Evolutionary conservation across 2,329 filamentous ascomycete genomes (phyloP), one percentile per base, ranked within the genome.

Genomic region (Paecilomyces fulvus): DNA sequence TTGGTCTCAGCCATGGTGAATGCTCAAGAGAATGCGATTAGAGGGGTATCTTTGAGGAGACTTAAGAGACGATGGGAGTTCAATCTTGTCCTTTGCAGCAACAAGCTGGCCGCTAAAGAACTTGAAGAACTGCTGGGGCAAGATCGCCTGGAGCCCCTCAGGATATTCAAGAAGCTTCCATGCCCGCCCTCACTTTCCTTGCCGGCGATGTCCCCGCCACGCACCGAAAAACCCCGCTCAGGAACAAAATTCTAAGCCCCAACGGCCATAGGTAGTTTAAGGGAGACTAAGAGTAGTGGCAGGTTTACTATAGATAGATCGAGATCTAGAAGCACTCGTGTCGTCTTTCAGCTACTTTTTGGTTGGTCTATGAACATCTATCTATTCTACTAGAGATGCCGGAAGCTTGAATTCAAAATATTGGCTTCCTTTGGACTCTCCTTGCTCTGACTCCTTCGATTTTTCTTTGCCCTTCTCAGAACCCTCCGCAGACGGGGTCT

Each of bases 1-100:
- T 66, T 63, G 55, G 70, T 64, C 49, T 70, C 69, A 56, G 71
- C 69, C 72, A 75, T 75, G 58, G 37, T 63, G 33, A 23, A 53
- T 43, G 31, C 23, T 49, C 20, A 23, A 49, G 21, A 17, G 10
- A 28, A 28, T 12, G 25, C 20, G 12, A 25, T n/a, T 4, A 1
- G 48, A 28, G 25, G 46, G 21, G 25, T 49, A 49, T 28, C 9
- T 6, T n/a, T 49, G 48, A 5, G 23, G 48, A 49, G 21, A 49
- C 10, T 12, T 8, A 12, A 28, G 25, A 49, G 21, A 23, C 3
- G 14, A 49, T 3, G 10, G 8, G 12, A 11, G 21, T 17, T 4
- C 7, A 43, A 9, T 43, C 20, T 43, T 43, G n/a, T 8, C 20
- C 6, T 43, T 20, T 11, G 48, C 12, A 25, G 48, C 2, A 49